Evolutionary conservation across 2,329 filamentous ascomycete genomes (phyloP), one percentile per base, ranked within the genome.

Genomic region (Aspergillus tubingensis): DNA sequence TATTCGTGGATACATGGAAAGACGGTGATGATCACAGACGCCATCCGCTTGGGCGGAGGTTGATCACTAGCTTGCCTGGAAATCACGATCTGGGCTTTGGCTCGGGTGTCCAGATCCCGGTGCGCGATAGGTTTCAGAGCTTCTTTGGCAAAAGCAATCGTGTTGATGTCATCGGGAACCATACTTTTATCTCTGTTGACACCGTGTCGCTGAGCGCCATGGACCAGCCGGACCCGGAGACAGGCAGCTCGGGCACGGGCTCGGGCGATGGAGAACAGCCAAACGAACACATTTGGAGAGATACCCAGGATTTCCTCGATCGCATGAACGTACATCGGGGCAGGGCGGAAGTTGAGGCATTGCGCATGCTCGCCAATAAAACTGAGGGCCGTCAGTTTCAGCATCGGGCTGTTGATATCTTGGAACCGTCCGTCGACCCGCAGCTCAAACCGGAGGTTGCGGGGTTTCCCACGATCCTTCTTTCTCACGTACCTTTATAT

Each of bases 1-100:
- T 99, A 58, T 99, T 97, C 76, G 86, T 93, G 63, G 81, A 88
- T 13, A 83, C 86, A 32, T 92, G 87, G 85, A 83, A 85, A 41
- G 74, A 85, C 58, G 84, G 82, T 1, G 84, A 87, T 54, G 72
- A 80, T 47, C 78, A 78, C 5, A 81, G 87, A 0, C 75, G 81
- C 1, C 87, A 87, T 60, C 86, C 88, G 65, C 82, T 86, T 30
- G 88, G 90, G 5, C 85, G 91, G 59, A 93, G 90, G 77, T 80
- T 98, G 56, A 89, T 98, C 56, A 87, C 91, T 17, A 94, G 90
- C 71, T 73, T 99, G 59, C 95, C 95, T 0, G 95, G 95, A 2
- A 99, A 99, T 70, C 95, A 99, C 73, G 95, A 99, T 73, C 76
- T 98, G 43, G 95, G 95, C 0, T 96, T 98, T 71, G 94, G 91